Evolutionary conservation across 1,284 basidiomycete species (phyloP).

Genomic region (Puccinia triticina): DNA sequence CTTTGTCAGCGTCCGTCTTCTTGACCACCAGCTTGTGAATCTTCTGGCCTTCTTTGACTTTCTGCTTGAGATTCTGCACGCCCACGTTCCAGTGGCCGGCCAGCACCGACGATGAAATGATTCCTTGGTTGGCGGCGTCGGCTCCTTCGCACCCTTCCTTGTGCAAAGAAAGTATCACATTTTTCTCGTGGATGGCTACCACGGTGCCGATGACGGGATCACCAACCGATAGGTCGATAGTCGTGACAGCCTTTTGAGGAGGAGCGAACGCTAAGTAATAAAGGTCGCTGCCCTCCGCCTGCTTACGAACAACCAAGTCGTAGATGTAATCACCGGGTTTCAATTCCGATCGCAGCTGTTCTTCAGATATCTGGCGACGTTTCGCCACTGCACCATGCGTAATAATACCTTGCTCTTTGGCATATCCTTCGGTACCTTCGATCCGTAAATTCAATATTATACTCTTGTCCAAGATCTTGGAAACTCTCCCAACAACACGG

Average conservation of each 20-base stretch:
- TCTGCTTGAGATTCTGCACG: slow-evolving; percentile 71
- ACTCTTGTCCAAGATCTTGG: slow-evolving; percentile 58
- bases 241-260: background rate
- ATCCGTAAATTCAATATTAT: slow-evolving; percentile 58
- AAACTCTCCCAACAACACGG: slow-evolving; percentile 57
- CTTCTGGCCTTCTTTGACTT: slow-evolving; percentile 73
- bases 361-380: slow-evolving; percentile 53
- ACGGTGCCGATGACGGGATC: slow-evolving; percentile 73
- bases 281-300: slow-evolving; percentile 55
- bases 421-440: slow-evolving; percentile 27
- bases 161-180: slow-evolving; percentile 68
- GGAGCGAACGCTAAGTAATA: slow-evolving; percentile 52
- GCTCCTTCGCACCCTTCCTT: slow-evolving; percentile 69
- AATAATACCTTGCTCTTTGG: slow-evolving; percentile 24
- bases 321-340: slow-evolving; percentile 57
- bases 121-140: slow-evolving; percentile 62
- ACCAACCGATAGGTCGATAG: slow-evolving; percentile 71
- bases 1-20: slow-evolving; percentile 83
- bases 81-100: slow-evolving; percentile 76
- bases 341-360: slow-evolving; percentile 55
- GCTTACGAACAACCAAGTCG: slow-evolving; percentile 57
- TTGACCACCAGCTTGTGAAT: slow-evolving; percentile 81
- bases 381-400: slow-evolving; percentile 24
- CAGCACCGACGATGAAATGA: slow-evolving; percentile 82
- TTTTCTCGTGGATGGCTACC: slow-evolving; percentile 79